Evolutionary conservation across 176 grass and related monocot genomes (phyloP).

Genomic region (Eragrostis nindensis): DNA sequence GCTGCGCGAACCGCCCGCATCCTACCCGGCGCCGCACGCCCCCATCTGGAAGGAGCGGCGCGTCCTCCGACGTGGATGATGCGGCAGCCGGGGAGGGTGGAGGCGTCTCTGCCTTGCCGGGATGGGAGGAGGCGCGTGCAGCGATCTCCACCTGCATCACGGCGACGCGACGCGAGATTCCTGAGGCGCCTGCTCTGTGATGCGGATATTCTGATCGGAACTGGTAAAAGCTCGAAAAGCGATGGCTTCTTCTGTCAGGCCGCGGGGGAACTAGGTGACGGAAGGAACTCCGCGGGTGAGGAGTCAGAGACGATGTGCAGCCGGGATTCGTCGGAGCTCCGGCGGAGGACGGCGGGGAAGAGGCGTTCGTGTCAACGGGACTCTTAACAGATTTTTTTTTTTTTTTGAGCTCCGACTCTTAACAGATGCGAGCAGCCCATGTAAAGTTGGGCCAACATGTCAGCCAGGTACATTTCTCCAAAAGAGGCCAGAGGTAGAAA

Average conservation of each 20-base stretch:
- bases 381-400: background rate
- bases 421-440: no score
- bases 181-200: background rate
- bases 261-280: background rate
- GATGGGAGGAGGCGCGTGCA: background rate
- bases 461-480: no score
- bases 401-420: no score
- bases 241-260: background rate
- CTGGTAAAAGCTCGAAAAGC: background rate
- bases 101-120: conserved; percentile 9
- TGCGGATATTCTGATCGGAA: conserved; percentile 34
- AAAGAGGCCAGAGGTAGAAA: no score
- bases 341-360: conserved; percentile 15
- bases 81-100: conserved; percentile 18
- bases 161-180: conserved; percentile 12
- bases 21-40: conserved; percentile 39
- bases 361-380: background rate
- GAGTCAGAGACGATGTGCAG: background rate
- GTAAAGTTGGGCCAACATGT: no score
- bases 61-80: conserved; percentile 23
- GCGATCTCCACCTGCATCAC: conserved; percentile 52
- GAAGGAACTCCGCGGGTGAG: background rate
- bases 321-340: conserved; percentile 19
- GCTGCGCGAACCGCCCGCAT: conserved; percentile 44
- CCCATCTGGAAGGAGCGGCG: conserved; percentile 32